Evolutionary conservation across 139 green algal genomes (phyloP).

Genomic region (Volvox africanus): DNA sequence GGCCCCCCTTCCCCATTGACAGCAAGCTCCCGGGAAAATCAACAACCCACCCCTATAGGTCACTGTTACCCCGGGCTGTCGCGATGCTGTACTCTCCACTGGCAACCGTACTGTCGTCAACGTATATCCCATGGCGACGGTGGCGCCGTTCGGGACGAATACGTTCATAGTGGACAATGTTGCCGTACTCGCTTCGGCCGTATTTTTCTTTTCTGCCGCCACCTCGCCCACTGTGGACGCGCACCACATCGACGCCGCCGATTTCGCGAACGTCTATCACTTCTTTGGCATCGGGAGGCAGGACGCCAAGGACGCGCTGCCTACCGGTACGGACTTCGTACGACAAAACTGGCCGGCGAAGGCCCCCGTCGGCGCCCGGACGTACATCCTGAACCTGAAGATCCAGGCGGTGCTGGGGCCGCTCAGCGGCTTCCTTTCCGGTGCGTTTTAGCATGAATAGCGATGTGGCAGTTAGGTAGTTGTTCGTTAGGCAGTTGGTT

Average conservation of each 20-base stretch:
- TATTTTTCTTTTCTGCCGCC: not conserved
- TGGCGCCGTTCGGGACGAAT: not conserved
- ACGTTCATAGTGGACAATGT: not conserved
- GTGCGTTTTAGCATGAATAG: too few relatives aligned
- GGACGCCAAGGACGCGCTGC: not conserved
- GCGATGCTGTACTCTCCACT: constrained; percentile 12
- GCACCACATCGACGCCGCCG: constrained; percentile 3
- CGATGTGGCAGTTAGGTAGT: too few relatives aligned
- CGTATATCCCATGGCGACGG: not conserved
- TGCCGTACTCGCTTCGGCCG: not conserved
- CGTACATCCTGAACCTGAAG: constrained; percentile 21
- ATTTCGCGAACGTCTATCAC: not conserved
- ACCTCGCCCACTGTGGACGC: not conserved
- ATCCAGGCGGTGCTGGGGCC: not conserved
- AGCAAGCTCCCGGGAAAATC: too few relatives aligned
- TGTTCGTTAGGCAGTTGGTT: too few relatives aligned
- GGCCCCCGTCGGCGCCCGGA: not conserved
- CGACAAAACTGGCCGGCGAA: constrained; percentile 7
- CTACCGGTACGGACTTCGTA: constrained; percentile 19
- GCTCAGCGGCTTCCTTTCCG: not conserved
- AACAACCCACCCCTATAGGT: not conserved
- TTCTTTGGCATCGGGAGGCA: not conserved
- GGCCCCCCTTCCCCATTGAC: too few relatives aligned
- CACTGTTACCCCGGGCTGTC: constrained; percentile 15
- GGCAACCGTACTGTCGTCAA: not conserved